Evolutionary conservation across 2,329 filamentous ascomycete species (phyloP).

Genomic region (Pseudopyricularia cyperi): DNA sequence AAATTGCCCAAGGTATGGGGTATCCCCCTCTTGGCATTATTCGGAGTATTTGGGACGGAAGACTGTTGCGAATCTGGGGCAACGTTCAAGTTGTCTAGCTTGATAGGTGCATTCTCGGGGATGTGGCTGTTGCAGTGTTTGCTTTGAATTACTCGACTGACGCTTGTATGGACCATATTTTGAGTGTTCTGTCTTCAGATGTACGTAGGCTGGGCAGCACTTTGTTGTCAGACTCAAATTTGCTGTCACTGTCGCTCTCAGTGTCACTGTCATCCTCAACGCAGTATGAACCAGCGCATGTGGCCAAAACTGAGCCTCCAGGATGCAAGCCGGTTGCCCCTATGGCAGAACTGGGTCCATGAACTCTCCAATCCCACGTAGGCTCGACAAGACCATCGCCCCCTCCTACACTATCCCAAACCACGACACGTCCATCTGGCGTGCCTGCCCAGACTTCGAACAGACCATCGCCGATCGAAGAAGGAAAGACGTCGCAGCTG

Average conservation of each 20-base stretch:
- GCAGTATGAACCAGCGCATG: conserved; percentile 37
- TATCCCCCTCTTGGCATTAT: not conserved
- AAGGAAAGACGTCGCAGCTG: conserved; percentile 39
- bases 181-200: conserved; percentile 28
- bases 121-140: not conserved
- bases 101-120: not conserved
- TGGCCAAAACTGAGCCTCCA: conserved; percentile 42
- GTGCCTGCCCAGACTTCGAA: conserved; percentile 53
- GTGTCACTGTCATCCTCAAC: conserved; percentile 3
- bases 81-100: not conserved
- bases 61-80: not conserved
- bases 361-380: conserved; percentile 36
- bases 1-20: no score
- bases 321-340: conserved; percentile 36
- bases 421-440: conserved; percentile 36
- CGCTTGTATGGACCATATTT: conserved; percentile 21
- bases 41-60: not conserved
- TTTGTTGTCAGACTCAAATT: conserved; percentile 12
- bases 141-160: not conserved
- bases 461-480: conserved; percentile 14
- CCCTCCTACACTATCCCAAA: conserved; percentile 45
- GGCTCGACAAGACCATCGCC: conserved; percentile 26
- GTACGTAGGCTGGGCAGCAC: not conserved
- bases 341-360: conserved; percentile 25
- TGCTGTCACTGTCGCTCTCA: conserved; percentile 3